A percentile compares a stretch with the other conserved stretches of the same genome.
Conservation (phyloP, 305 asterid genomes). For the Nicotiana rustica region DNA sequence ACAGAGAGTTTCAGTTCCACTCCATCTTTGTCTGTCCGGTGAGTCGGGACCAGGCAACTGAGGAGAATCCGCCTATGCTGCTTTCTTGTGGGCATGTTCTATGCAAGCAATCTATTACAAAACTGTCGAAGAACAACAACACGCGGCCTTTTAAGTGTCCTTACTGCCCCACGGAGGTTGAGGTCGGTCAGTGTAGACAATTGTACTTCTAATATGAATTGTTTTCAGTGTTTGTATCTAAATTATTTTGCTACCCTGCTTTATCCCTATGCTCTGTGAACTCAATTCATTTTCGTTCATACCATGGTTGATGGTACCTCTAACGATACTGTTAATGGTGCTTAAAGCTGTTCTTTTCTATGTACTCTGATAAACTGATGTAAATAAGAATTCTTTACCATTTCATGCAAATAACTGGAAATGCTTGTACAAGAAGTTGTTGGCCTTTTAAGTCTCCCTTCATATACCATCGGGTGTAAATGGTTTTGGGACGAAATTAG, state of each 20-base stretch:
- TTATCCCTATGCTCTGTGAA: slow-evolving; percentile 36
- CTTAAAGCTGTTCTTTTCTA: slow-evolving; percentile 36
- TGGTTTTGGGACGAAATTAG: not conserved
- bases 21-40: slow-evolving; percentile 90
- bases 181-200: slow-evolving; percentile 86
- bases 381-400: slow-evolving; percentile 54
- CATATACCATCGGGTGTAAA: not conserved
- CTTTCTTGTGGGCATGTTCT: slow-evolving; percentile 89
- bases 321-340: slow-evolving; percentile 28
- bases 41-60: slow-evolving; percentile 88
- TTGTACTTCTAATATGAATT: slow-evolving; percentile 60
- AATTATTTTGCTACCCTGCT: slow-evolving; percentile 26
- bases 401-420: slow-evolving; percentile 32
- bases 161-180: slow-evolving; percentile 88
- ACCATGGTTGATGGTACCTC: slow-evolving; percentile 28
- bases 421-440: not conserved
- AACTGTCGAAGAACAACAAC: slow-evolving; percentile 78
- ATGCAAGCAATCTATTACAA: slow-evolving; percentile 89
- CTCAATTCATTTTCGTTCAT: slow-evolving; percentile 34
- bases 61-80: slow-evolving; percentile 92
- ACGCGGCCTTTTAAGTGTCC: slow-evolving; percentile 92
- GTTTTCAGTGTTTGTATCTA: slow-evolving; percentile 41
- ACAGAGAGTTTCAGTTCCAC: slow-evolving; percentile 87
- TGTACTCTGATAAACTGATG: slow-evolving; percentile 53
- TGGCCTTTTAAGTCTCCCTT: slow-evolving; percentile 16